Evolutionary conservation across 208 protist species (phyloP).

Genomic region (Acanthamoeba sp.): DNA sequence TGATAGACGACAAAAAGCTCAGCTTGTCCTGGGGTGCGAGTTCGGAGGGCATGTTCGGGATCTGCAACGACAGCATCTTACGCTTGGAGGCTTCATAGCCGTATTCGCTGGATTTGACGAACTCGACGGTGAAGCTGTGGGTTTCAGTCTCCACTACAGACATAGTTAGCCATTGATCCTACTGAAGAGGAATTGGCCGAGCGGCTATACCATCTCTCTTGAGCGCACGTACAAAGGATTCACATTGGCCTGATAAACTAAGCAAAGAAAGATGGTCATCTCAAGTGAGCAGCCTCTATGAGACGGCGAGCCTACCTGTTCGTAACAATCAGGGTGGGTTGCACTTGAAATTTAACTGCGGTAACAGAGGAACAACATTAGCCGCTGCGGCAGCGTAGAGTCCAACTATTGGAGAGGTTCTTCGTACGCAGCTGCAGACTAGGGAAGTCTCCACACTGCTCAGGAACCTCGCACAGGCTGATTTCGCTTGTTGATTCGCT

Average conservation of each 20-base stretch:
- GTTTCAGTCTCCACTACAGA: not conserved
- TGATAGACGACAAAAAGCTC: not conserved
- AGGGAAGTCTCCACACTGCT: slow-evolving; percentile 31
- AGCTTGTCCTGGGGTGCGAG: not conserved
- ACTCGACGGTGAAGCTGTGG: not conserved
- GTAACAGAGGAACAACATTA: not conserved
- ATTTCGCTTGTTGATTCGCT: not conserved
- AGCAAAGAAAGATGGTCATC: not conserved
- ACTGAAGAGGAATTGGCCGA: not conserved
- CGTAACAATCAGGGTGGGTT: slow-evolving; percentile 41
- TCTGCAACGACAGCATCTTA: not conserved
- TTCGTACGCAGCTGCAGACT: slow-evolving; percentile 33
- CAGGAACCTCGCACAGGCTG: slow-evolving; percentile 44
- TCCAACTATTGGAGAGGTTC: too few relatives aligned
- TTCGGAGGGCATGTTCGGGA: slow-evolving; percentile 2
- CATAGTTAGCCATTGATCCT: not conserved
- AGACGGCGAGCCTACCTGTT: not conserved
- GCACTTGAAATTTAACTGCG: slow-evolving; percentile 61
- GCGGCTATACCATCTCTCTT: not conserved
- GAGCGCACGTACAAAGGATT: not conserved
- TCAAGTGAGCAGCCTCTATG: not conserved
- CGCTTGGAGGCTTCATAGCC: slow-evolving; percentile 31
- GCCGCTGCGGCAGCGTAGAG: not conserved
- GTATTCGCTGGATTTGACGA: slow-evolving; percentile 43
- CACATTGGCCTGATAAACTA: not conserved